Evolutionary conservation across 2,329 filamentous ascomycete genomes (phyloP).

Genomic region (Penicillium vulpinum): DNA sequence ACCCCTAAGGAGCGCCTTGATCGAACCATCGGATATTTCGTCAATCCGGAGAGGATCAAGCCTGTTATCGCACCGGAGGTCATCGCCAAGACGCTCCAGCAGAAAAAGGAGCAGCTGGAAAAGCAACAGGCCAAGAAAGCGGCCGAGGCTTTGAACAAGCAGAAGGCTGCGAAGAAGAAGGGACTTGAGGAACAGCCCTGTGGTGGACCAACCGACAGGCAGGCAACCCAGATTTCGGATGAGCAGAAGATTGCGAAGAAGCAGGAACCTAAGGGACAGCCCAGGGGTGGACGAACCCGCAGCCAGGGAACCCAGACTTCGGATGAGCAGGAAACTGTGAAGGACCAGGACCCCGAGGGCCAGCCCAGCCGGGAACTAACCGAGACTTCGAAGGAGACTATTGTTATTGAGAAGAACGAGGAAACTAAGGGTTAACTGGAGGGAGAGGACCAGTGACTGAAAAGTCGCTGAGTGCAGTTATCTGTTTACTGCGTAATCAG

Average conservation of each 20-base stretch:
- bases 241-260: not conserved
- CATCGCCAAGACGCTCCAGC: not conserved
- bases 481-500: not conserved
- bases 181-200: not conserved
- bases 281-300: too few species aligned
- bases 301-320: not conserved
- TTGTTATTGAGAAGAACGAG: not conserved
- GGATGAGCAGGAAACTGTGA: not conserved
- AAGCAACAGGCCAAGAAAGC: not conserved
- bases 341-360: not conserved
- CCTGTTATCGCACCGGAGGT: not conserved
- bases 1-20: not conserved
- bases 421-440: not conserved
- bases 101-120: not conserved
- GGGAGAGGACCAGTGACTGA: not conserved
- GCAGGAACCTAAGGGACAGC: not conserved
- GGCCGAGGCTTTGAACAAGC: too few species aligned
- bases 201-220: too few species aligned
- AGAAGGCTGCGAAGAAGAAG: too few species aligned
- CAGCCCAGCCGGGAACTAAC: not conserved
- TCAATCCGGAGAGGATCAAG: not conserved
- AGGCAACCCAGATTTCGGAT: too few species aligned
- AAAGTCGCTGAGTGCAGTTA: not conserved
- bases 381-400: not conserved
- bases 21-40: not conserved